phyloP scores from a whole-genome alignment of 2,329 filamentous ascomycete species.

The Ambrosiella beaveri region DNA sequence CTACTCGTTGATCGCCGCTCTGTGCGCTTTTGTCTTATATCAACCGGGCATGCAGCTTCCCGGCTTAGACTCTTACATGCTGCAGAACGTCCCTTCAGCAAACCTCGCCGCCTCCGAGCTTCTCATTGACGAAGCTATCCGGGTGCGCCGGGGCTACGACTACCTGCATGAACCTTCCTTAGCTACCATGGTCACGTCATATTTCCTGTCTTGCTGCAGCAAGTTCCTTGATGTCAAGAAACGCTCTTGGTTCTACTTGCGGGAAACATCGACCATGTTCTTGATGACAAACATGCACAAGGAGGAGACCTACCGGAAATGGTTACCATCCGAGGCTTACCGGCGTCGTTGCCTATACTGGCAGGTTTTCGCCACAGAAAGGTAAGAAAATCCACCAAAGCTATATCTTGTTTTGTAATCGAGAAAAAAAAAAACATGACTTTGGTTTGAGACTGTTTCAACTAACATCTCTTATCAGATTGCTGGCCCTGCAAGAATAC shows the following conservation, averaged over 20 bases:
- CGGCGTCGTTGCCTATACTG: slow-evolving; percentile 53
- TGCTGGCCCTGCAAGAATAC: slow-evolving; percentile 54
- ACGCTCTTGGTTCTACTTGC: slow-evolving; percentile 62
- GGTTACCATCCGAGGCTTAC: slow-evolving; percentile 41
- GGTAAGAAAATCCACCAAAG: slow-evolving; percentile 26
- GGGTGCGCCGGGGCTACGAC: slow-evolving; percentile 46
- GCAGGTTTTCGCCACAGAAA: slow-evolving; percentile 55
- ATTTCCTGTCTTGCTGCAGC: slow-evolving; percentile 60
- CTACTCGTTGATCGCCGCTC: slow-evolving; percentile 46
- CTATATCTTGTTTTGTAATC: slow-evolving; percentile 1
- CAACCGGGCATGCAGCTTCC: slow-evolving; percentile 50
- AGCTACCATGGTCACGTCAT: slow-evolving; percentile 52
- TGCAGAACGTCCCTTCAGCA: slow-evolving; percentile 38
- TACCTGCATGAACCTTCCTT: slow-evolving; percentile 38
- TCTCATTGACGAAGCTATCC: slow-evolving; percentile 48
- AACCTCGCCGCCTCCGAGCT: slow-evolving; percentile 48
- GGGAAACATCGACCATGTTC: slow-evolving; percentile 57
- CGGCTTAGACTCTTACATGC: slow-evolving; percentile 35
- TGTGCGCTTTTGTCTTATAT: slow-evolving; percentile 51
- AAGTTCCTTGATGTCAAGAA: slow-evolving; percentile 21
- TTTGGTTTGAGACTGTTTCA: neutral
- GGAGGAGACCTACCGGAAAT: slow-evolving; percentile 39
- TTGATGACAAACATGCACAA: slow-evolving; percentile 43
- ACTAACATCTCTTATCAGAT: slow-evolving; percentile 22
- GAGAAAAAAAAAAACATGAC: neutral